Conservation (phyloP, 73 alveolate species). For the Tetrahymena thermophila region DNA sequence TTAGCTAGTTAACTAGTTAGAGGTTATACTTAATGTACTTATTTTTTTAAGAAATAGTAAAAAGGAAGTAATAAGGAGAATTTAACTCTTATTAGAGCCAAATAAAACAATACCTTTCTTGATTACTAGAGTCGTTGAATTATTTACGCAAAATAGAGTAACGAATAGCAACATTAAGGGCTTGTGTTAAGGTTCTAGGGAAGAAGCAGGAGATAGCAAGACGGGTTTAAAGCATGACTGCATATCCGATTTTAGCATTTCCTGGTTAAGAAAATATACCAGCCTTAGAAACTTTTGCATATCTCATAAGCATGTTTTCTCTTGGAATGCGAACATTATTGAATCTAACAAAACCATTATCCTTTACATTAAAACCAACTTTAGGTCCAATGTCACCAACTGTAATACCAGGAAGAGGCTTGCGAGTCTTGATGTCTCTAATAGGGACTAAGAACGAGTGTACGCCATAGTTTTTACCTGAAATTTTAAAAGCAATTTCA, state of each 20-base stretch:
- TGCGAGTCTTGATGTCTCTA: conserved; percentile 57
- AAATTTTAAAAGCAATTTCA: not conserved
- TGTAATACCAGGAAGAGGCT: conserved; percentile 65
- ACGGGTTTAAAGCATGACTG: conserved; percentile 64
- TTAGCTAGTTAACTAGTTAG: no score
- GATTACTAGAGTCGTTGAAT: conserved; percentile 48
- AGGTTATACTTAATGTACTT: not conserved
- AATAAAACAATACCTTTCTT: conserved; percentile 25
- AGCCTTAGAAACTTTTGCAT: conserved; percentile 54
- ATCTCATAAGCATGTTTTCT: conserved; percentile 69
- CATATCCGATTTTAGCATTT: conserved; percentile 63
- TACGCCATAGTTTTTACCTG: conserved; percentile 64
- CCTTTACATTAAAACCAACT: conserved; percentile 73
- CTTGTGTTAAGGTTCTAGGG: conserved; percentile 34
- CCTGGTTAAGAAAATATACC: conserved; percentile 57
- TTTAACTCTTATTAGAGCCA: not conserved
- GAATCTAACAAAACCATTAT: conserved; percentile 81
- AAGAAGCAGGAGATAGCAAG: conserved; percentile 47
- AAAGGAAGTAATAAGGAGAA: not conserved
- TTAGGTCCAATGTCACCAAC: conserved; percentile 80
- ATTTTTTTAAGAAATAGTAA: not conserved
- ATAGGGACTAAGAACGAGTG: conserved; percentile 55
- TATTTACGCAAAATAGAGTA: conserved; percentile 65
- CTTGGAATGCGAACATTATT: conserved; percentile 77
- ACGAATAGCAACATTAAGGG: conserved; percentile 54